Percentiles rank a stretch among this genome's conserved stretches.
Evolutionary conservation across 352 stramenopile species (phyloP).

Genomic region (Hyaloperonospora brassicae): DNA sequence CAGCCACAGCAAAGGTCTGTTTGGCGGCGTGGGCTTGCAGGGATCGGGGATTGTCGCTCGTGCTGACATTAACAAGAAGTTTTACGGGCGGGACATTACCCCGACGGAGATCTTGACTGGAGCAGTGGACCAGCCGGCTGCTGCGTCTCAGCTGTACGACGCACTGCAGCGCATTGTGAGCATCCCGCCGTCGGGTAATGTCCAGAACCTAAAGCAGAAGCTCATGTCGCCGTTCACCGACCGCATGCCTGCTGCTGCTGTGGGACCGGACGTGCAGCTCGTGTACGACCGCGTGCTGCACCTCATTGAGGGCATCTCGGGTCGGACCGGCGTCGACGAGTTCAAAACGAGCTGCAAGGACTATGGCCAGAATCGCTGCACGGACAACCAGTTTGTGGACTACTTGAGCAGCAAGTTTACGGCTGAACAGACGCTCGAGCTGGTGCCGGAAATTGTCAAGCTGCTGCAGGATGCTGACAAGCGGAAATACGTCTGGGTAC

Average conservation of each 20-base stretch:
- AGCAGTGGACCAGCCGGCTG: slow-evolving; percentile 68
- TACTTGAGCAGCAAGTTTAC: slow-evolving; percentile 70
- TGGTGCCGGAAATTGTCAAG: slow-evolving; percentile 79
- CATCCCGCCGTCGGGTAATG: slow-evolving; percentile 56
- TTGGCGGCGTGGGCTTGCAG: slow-evolving; percentile 74
- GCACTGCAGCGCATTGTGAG: slow-evolving; percentile 65
- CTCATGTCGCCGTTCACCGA: slow-evolving; percentile 62
- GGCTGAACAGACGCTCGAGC: slow-evolving; percentile 55
- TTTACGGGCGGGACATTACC: slow-evolving; percentile 82
- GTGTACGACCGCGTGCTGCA: slow-evolving; percentile 79
- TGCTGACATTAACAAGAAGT: slow-evolving; percentile 81
- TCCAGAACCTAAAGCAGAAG: slow-evolving; percentile 48
- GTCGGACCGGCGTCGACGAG: slow-evolving; percentile 52
- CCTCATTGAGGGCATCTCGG: slow-evolving; percentile 59
- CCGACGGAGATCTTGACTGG: slow-evolving; percentile 79
- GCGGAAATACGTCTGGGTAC: slow-evolving; percentile 77
- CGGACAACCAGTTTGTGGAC: slow-evolving; percentile 56
- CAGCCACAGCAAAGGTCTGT: slow-evolving; percentile 81
- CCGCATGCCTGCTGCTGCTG: slow-evolving; percentile 58
- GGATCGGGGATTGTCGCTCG: slow-evolving; percentile 73
- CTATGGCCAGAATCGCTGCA: slow-evolving; percentile 75
- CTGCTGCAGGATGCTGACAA: slow-evolving; percentile 77
- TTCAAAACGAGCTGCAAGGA: slow-evolving; percentile 85
- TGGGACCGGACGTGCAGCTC: slow-evolving; percentile 70
- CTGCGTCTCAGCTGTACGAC: slow-evolving; percentile 78